phyloP scores from a whole-genome alignment of 345 rosid species.

The Citrus sp. region DNA sequence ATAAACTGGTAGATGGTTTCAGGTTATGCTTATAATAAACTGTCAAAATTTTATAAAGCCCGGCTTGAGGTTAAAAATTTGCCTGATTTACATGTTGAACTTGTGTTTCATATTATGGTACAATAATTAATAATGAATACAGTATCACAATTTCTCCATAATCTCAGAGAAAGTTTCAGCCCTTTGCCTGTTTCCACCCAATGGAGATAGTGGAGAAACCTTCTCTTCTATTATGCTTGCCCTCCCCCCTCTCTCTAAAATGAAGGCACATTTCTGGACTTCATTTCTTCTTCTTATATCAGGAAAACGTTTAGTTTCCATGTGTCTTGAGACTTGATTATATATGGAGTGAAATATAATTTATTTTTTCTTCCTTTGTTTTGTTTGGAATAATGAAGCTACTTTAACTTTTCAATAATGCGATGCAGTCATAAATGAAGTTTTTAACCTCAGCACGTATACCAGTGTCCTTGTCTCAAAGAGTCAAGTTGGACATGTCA shows the following conservation, averaged over 20 bases:
- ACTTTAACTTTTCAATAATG: neutral
- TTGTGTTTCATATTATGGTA: neutral
- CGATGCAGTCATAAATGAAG: neutral
- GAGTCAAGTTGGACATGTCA: too few species aligned
- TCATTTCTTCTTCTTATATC: neutral
- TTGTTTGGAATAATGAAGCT: neutral
- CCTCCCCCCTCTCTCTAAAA: neutral
- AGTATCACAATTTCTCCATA: neutral
- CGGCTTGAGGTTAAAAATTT: conserved; percentile 43
- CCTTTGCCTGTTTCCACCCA: neutral
- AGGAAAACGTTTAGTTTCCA: neutral
- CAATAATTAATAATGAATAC: neutral
- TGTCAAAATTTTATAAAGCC: conserved; percentile 36
- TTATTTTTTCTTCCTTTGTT: neutral
- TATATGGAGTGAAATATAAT: neutral
- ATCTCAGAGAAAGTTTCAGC: neutral
- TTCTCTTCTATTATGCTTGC: neutral
- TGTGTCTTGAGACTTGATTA: neutral
- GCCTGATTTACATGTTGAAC: conserved; percentile 50
- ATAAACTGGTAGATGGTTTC: too few species aligned
- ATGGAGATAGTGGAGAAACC: neutral
- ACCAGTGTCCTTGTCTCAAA: too few species aligned
- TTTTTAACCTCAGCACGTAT: too few species aligned
- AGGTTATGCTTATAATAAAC: too few species aligned
- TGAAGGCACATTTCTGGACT: neutral